Percentiles rank a stretch among this genome's conserved stretches.
These are phyloP conservation scores for Nasturtium officinale DNA, from an alignment of 345 rosid genomes.

Conservation along the genomic window DNA sequence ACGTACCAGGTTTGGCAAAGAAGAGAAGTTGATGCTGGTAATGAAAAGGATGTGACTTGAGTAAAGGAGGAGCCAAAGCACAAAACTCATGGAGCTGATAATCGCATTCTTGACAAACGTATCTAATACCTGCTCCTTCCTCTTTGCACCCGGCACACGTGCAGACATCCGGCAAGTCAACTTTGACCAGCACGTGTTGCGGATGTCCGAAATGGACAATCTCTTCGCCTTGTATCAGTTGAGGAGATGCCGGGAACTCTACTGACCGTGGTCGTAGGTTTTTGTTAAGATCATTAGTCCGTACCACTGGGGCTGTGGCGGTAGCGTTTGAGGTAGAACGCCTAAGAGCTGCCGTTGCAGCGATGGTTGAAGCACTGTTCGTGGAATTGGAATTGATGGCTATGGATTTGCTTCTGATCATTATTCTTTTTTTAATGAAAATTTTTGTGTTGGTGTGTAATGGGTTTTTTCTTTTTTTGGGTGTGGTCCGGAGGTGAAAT, in stretches of 20 bases:
- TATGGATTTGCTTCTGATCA: slow-evolving; percentile 47
- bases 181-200: slow-evolving; percentile 54
- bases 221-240: slow-evolving; percentile 52
- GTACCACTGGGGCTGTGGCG: neutral
- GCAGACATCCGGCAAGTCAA: slow-evolving; percentile 58
- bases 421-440: slow-evolving; percentile 27
- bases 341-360: slow-evolving; percentile 17
- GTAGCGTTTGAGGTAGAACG: slow-evolving; percentile 37
- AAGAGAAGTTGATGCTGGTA: slow-evolving; percentile 63
- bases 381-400: slow-evolving; percentile 23
- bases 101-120: slow-evolving; percentile 69
- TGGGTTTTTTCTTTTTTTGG: no score
- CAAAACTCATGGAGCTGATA: slow-evolving; percentile 89
- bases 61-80: slow-evolving; percentile 59
- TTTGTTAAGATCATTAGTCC: slow-evolving; percentile 7
- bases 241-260: slow-evolving; percentile 64
- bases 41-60: slow-evolving; percentile 70
- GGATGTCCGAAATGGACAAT: slow-evolving; percentile 64
- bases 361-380: neutral
- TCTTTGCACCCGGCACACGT: slow-evolving; percentile 81
- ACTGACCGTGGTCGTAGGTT: slow-evolving; percentile 22
- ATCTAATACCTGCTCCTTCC: slow-evolving; percentile 73
- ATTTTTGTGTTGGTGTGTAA: slow-evolving; percentile 4
- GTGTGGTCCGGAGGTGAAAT: slow-evolving; percentile 21
- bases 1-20: slow-evolving; percentile 63